Evolutionary conservation across 169 alveolate genomes (phyloP).

Genomic region (Plasmodium malariae): DNA sequence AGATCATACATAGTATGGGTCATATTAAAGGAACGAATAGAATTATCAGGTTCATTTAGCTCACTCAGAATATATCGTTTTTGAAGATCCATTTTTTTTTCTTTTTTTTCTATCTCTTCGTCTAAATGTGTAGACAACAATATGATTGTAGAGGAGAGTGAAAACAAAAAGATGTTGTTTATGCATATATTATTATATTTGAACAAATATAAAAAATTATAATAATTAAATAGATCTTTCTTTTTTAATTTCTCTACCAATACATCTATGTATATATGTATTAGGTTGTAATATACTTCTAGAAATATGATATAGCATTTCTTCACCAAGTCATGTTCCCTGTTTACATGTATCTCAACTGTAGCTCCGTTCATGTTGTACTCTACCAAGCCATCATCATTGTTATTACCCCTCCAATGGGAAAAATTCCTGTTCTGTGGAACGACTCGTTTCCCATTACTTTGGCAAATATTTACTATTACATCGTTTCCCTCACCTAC

Average conservation of each 20-base stretch:
- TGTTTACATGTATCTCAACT: neutral
- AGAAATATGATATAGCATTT: slow-evolving; percentile 13
- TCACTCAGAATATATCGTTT: too few species aligned
- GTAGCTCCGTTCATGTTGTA: too few species aligned
- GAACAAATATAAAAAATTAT: slow-evolving; percentile 27
- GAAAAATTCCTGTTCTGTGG: too few species aligned
- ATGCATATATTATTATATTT: slow-evolving; percentile 34
- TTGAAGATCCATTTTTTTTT: neutral
- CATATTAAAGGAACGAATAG: too few species aligned
- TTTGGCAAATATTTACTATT: too few species aligned
- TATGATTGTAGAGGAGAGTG: slow-evolving; percentile 3
- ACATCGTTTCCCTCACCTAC: too few species aligned
- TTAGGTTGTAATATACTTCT: slow-evolving; percentile 3
- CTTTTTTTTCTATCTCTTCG: neutral
- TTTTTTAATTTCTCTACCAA: slow-evolving; percentile 51
- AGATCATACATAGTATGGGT: too few species aligned
- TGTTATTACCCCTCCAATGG: too few species aligned
- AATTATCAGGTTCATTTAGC: too few species aligned
- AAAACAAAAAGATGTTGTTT: slow-evolving; percentile 52
- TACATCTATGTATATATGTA: slow-evolving; percentile 22
- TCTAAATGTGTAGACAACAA: neutral
- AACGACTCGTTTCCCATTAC: too few species aligned
- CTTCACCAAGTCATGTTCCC: neutral
- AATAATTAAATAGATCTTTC: slow-evolving; percentile 20
- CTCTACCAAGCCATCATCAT: too few species aligned